A percentile compares a stretch with the other conserved stretches of the same genome.
phyloP scores from a whole-genome alignment of 805 yeast species.

The Kluyveromyces wickerhamii region DNA sequence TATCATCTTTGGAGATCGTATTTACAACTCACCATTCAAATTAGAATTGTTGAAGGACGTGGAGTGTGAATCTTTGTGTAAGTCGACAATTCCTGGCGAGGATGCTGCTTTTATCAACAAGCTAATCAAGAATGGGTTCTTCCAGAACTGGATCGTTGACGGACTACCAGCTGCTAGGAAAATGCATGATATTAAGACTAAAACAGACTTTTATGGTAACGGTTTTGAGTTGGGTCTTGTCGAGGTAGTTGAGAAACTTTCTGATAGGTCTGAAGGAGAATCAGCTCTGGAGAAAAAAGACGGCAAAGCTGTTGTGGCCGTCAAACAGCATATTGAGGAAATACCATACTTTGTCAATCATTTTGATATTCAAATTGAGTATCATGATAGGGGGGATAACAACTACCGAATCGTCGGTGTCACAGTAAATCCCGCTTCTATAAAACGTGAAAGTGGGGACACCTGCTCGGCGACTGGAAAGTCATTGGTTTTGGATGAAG shows the following conservation, averaged over 20 bases:
- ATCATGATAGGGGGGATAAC: slow-evolving; percentile 63
- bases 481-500: slow-evolving; percentile 43
- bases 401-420: slow-evolving; percentile 88
- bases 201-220: slow-evolving; percentile 58
- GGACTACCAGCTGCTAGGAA: slow-evolving; percentile 86
- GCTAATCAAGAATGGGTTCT: slow-evolving; percentile 73
- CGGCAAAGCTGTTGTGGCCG: slow-evolving; percentile 11
- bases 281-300: slow-evolving; percentile 10
- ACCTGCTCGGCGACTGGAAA: slow-evolving; percentile 24
- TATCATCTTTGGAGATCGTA: slow-evolving; percentile 90
- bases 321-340: slow-evolving; percentile 21
- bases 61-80: slow-evolving; percentile 63
- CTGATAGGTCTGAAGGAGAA: slow-evolving; percentile 4
- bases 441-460: slow-evolving; percentile 35
- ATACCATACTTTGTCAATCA: slow-evolving; percentile 69
- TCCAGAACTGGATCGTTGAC: slow-evolving; percentile 88
- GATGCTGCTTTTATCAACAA: slow-evolving; percentile 73
- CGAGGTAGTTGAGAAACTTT: slow-evolving; percentile 34
- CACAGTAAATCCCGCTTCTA: slow-evolving; percentile 62
- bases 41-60: slow-evolving; percentile 68
- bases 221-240: slow-evolving; percentile 76
- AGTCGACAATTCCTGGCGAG: slow-evolving; percentile 44
- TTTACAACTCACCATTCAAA: slow-evolving; percentile 84
- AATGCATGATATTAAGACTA: slow-evolving; percentile 48
- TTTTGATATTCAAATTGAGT: slow-evolving; percentile 69